Percentiles rank a stretch among this genome's conserved stretches.
Conservation (phyloP, 805 yeast species). For the Starmerella potacharoeniae region DNA sequence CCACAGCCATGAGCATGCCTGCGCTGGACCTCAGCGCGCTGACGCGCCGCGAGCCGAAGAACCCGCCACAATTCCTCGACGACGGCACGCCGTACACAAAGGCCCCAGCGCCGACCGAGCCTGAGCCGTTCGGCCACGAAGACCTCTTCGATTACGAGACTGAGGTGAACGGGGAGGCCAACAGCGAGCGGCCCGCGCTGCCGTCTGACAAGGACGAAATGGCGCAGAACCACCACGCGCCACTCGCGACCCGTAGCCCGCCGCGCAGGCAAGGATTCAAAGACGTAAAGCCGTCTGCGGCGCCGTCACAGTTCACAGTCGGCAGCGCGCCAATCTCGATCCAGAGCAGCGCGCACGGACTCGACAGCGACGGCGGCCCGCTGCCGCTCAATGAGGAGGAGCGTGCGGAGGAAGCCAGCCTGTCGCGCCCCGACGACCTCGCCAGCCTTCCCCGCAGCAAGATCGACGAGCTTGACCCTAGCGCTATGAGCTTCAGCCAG, state of each 20-base stretch:
- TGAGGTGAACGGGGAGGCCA: conserved; percentile 3
- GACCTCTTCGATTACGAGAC: conserved; percentile 13
- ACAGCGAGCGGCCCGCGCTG: not conserved
- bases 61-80: not conserved
- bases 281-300: not conserved
- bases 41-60: not conserved
- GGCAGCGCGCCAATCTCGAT: conserved; percentile 18
- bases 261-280: not conserved
- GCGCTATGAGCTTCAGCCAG: conserved; percentile 24
- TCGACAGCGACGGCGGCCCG: conserved; percentile 19
- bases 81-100: not conserved
- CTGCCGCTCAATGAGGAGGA: conserved; percentile 2
- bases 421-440: not conserved
- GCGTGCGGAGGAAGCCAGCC: not conserved
- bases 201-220: not conserved
- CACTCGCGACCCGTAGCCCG: not conserved
- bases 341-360: not conserved
- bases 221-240: conserved; percentile 2
- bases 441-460: not conserved
- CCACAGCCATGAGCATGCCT: not conserved
- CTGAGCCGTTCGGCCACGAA: not conserved
- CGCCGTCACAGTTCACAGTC: not conserved
- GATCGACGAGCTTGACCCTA: conserved; percentile 13
- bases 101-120: not conserved
- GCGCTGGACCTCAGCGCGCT: not conserved